Evolutionary conservation across 495 filamentous ascomycete genomes (phyloP).

Genomic region (Xylaria curta): DNA sequence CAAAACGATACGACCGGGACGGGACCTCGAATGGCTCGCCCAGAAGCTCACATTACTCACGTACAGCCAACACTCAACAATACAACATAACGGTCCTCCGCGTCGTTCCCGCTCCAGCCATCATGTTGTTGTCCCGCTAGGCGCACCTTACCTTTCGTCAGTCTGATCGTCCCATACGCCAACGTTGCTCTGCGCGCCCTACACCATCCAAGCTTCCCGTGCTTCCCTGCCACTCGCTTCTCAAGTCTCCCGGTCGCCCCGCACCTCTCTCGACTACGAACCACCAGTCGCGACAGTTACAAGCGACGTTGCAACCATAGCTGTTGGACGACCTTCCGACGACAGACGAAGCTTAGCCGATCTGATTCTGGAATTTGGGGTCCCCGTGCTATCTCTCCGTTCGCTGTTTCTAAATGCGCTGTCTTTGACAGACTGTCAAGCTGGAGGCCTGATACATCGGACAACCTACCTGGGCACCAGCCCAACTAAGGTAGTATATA

Average conservation of each 20-base stretch:
- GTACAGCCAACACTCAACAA: constrained; percentile 1
- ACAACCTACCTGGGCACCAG: neutral
- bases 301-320: constrained; percentile 6
- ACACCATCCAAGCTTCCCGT: neutral
- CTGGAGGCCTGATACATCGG: neutral
- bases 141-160: constrained; percentile 16
- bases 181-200: constrained; percentile 15
- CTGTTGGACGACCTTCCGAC: constrained; percentile 1
- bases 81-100: constrained; percentile 2
- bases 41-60: neutral
- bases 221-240: constrained; percentile 22
- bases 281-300: constrained; percentile 11
- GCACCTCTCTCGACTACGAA: neutral
- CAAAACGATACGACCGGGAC: neutral
- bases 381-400: neutral
- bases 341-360: neutral
- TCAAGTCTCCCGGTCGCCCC: neutral
- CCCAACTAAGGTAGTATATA: neutral
- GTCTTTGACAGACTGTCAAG: constrained; percentile 11
- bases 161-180: neutral
- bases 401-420: neutral
- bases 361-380: constrained; percentile 6
- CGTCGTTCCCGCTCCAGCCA: neutral
- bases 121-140: constrained; percentile 11
- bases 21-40: neutral